Evolutionary conservation across 768 basidiomycete genomes (phyloP), one percentile per base, ranked within the genome.

Genomic region (Suillus subluteus): DNA sequence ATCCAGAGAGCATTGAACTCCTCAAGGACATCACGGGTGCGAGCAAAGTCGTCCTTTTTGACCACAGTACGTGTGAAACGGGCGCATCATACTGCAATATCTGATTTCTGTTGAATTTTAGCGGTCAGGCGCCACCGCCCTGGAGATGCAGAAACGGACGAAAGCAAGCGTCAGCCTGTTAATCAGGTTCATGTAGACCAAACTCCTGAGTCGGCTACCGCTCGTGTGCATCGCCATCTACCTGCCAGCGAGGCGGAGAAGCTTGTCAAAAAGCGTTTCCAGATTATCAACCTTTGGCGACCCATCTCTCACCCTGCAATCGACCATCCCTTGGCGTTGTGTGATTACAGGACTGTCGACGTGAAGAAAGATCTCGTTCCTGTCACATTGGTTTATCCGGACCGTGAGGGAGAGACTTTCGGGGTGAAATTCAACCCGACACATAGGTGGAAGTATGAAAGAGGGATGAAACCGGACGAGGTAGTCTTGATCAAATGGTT

Each of bases 211-310:
- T 80, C 85, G 1, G 73, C 86, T 0, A 76, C 79, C 13, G 79
- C 76, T 7, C 82, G 87, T 11, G 84, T 87, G 2, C 81, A 82
- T 64, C 79, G 81, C 6, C 86, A 88, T 68, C 79, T 87, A 12
- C 85, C 85, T 18, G 73, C 80, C 0, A 72, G 72, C 0, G 85
- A 88, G 4, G 86, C 72, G 0, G 74, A 79, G 3, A 76, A 75
- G 18, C 79, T 87, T 40, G 73, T 87, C 18, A 74, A 80, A 65
- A 78, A 79, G 23, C 82, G 86, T 1, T 86, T 85, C 78, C 86
- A 87, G 65, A 86, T 88, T 40, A 83, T 88, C 66, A 88, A 88
- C 69, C 78, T 88, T 35, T 88, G 87, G 87, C 78, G 87, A 3
- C 86, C 87, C 6, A 87, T 88, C 58, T 72, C 70, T 1, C 73